Conservation (phyloP, 192 early-diverging fungal genomes). For the Podila minutissima region DNA sequence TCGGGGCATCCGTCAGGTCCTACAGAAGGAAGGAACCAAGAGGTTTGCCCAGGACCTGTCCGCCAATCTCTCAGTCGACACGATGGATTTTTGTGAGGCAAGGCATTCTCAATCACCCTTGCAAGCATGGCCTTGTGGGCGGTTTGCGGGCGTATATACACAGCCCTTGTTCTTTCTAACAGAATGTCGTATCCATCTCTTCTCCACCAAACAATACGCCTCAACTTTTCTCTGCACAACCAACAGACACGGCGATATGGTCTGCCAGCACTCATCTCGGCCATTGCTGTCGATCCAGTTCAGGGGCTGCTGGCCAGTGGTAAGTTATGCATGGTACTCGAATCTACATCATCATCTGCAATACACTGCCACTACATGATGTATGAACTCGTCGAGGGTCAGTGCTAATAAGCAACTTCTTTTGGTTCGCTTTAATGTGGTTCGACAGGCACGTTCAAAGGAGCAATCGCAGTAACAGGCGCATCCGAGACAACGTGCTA, state of each 20-base stretch:
- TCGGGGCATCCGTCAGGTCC: slow-evolving; percentile 40
- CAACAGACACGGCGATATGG: slow-evolving; percentile 49
- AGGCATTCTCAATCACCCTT: neutral
- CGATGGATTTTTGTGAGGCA: slow-evolving; percentile 39
- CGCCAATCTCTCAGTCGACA: slow-evolving; percentile 25
- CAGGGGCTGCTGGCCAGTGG: slow-evolving; percentile 65
- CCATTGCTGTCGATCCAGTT: slow-evolving; percentile 62
- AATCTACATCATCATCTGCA: neutral
- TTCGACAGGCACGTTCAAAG: slow-evolving; percentile 46
- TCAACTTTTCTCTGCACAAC: neutral
- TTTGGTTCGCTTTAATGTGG: neutral
- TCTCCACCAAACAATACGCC: neutral
- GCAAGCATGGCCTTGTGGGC: neutral
- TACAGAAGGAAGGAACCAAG: slow-evolving; percentile 48
- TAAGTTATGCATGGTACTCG: slow-evolving; percentile 24
- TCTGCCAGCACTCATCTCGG: slow-evolving; percentile 44
- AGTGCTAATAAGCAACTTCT: no score
- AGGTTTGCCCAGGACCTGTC: slow-evolving; percentile 45
- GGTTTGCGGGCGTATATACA: neutral
- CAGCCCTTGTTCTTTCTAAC: neutral
- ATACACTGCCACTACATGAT: neutral
- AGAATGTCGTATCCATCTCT: neutral
- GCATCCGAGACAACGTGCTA: slow-evolving; percentile 31
- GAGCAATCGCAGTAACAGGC: slow-evolving; percentile 58
- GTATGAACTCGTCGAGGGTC: no score